A percentile compares a stretch with the other conserved stretches of the same genome.
Conservation (phyloP, 345 rosid species). For the Orychophragmus violaceus region DNA sequence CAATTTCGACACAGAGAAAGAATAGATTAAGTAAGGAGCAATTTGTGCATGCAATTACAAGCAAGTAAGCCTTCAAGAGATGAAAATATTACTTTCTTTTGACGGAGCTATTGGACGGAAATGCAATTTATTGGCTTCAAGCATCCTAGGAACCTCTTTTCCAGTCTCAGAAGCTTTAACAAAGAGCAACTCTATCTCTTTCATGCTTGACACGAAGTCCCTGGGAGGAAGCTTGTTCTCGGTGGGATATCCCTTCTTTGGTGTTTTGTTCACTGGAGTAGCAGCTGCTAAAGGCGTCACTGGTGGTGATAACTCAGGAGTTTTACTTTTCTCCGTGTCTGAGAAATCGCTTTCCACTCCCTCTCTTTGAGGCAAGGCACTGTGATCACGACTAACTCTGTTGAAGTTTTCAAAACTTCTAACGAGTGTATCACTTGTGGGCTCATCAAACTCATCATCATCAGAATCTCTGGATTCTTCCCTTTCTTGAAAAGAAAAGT, state of each 20-base stretch:
- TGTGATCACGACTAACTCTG: slow-evolving; percentile 42
- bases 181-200: slow-evolving; percentile 72
- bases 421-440: slow-evolving; percentile 56
- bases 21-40: not conserved
- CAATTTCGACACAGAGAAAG: not conserved
- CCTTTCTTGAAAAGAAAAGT: slow-evolving; percentile 46
- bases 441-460: slow-evolving; percentile 70
- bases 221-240: slow-evolving; percentile 57
- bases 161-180: slow-evolving; percentile 87
- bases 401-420: slow-evolving; percentile 70
- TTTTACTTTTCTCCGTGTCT: slow-evolving; percentile 47
- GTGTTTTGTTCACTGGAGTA: slow-evolving; percentile 38
- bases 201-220: slow-evolving; percentile 80
- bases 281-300: slow-evolving; percentile 37
- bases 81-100: slow-evolving; percentile 48
- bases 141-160: slow-evolving; percentile 95
- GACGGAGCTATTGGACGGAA: slow-evolving; percentile 59
- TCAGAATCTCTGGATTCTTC: slow-evolving; percentile 63
- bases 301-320: slow-evolving; percentile 71
- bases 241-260: slow-evolving; percentile 39
- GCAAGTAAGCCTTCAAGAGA: slow-evolving; percentile 11
- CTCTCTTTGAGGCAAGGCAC: slow-evolving; percentile 37
- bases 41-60: not conserved
- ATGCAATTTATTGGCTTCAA: slow-evolving; percentile 89
- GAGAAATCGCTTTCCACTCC: slow-evolving; percentile 49